These are phyloP conservation scores for Chlorociboria aeruginascens DNA, from an alignment of 495 filamentous ascomycete species.

Conservation along the genomic window DNA sequence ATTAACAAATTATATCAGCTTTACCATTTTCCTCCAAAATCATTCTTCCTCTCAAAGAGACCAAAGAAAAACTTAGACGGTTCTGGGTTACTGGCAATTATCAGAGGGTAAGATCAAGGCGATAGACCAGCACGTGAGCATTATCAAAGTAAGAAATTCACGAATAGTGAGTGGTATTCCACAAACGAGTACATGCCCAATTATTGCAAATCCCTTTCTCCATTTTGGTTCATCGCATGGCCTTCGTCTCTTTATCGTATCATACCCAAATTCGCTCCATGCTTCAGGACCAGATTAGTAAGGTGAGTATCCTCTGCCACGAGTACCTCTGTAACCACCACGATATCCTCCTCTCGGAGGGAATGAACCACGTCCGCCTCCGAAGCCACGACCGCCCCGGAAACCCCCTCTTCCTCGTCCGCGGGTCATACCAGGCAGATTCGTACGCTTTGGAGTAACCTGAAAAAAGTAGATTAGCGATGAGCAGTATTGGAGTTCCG, in stretches of 20 bases:
- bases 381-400: constrained; percentile 34
- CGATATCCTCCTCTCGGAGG: constrained; percentile 64
- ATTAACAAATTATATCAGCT: no score
- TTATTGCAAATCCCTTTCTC: no score
- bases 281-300: constrained; percentile 39
- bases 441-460: constrained; percentile 95
- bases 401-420: constrained; percentile 56
- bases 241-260: not conserved
- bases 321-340: constrained; percentile 64
- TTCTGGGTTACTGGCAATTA: no score
- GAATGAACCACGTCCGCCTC: constrained; percentile 45
- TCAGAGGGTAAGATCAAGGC: no score
- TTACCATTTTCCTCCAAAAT: no score
- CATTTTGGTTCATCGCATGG: no score
- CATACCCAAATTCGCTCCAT: not conserved
- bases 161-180: no score
- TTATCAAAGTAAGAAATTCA: no score
- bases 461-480: constrained; percentile 22
- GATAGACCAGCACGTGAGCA: no score
- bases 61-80: no score
- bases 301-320: constrained; percentile 68
- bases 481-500: constrained; percentile 1
- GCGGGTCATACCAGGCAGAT: constrained; percentile 81
- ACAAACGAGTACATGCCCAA: no score
- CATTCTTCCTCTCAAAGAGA: no score